Percentiles rank a stretch among this genome's conserved stretches.
Evolutionary conservation across 2,329 filamentous ascomycete genomes (phyloP).

Genomic region (Calycina herbarum): DNA sequence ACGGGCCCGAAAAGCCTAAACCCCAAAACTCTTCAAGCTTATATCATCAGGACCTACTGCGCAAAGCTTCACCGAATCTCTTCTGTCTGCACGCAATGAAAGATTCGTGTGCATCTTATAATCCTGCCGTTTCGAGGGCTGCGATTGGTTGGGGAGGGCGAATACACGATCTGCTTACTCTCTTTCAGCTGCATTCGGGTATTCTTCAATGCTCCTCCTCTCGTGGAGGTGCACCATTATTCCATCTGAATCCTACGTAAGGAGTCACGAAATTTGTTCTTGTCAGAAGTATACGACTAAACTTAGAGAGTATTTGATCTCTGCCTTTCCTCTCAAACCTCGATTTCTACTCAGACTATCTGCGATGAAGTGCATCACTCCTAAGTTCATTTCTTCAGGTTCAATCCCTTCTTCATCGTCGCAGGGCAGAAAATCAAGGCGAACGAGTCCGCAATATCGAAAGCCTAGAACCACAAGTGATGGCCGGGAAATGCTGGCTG

Average conservation of each 20-base stretch:
- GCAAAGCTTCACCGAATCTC: background rate
- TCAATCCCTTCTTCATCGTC: background rate
- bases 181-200: background rate
- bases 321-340: too few species aligned
- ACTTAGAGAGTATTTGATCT: too few species aligned
- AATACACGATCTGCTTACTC: background rate
- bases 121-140: background rate
- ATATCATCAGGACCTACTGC: background rate
- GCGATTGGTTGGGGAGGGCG: background rate
- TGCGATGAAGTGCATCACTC: too few species aligned
- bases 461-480: background rate
- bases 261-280: background rate
- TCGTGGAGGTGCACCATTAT: background rate
- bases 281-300: background rate
- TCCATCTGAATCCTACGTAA: too few species aligned
- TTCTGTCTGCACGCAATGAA: background rate
- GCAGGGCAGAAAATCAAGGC: background rate
- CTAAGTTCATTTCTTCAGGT: background rate
- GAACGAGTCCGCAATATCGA: background rate
- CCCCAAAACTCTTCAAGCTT: background rate
- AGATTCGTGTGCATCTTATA: background rate
- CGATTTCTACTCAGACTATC: too few species aligned
- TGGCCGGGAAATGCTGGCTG: background rate
- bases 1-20: background rate
- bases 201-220: background rate